Base-by-base conservation (phyloP, 345 rosid genomes). In the Lepidium didymum region DNA sequence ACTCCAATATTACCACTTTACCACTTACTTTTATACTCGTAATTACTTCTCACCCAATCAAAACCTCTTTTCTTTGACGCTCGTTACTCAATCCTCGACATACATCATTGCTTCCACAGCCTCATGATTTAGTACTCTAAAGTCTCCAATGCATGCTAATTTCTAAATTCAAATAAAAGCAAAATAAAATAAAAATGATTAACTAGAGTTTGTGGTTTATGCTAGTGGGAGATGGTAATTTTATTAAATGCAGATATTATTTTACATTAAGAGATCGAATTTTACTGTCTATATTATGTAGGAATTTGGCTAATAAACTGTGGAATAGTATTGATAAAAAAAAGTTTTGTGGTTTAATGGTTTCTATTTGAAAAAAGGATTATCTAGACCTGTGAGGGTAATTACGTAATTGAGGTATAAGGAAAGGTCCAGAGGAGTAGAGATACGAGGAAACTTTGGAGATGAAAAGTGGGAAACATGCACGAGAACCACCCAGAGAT, bases 391-490 rank as follows among this genome's bases (percentile, higher is more conserved):
- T 29, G 29, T 38, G 61, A 66, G 73, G 73, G 33, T 59, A 41
- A n/a, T 8, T 60, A 16, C 2, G 73, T 74, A 12, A 44, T 35
- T 35, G 14, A 52, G n/a, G 10, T 25, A 19, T 43, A 47, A 38
- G 62, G 16, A 25, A 23, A 60, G 36, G 54, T 58, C 29, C 62
- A 66, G 61, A 67, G 53, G 61, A 55, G 23, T 73, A 12, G 72
- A 73, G 66, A 73, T 73, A 66, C 62, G 72, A 66, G 63, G 73
- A 74, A 67, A 67, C 46, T 56, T 67, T 67, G 73, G 77, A 59
- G 68, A 74, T 74, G 77, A 74, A 74, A 67, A 67, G 73, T 74
- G 73, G 77, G 77, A 74, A 62, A 35, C 77, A 74, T 74, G 77
- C 77, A 74, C 73, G 77, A 74, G 77, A 74, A 74, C 72, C 68